Evolutionary conservation across 2,329 filamentous ascomycete genomes (phyloP).

Genomic region (Epichloe amarillans): DNA sequence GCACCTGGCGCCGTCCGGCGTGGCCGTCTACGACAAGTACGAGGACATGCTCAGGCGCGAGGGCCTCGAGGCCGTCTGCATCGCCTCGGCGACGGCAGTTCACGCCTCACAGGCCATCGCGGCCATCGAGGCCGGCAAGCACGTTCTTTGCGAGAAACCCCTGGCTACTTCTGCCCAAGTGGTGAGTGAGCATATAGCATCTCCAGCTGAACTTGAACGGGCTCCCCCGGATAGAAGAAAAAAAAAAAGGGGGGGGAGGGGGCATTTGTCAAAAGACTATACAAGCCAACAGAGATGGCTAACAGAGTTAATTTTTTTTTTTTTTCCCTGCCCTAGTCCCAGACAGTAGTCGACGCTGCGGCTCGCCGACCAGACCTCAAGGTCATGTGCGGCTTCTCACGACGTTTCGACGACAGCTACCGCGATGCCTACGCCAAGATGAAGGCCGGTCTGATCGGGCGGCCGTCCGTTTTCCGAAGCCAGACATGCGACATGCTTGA

Average conservation of each 20-base stretch:
- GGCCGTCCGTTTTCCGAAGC: conserved; percentile 45
- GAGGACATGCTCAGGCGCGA: conserved; percentile 29
- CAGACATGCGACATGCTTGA: conserved; percentile 57
- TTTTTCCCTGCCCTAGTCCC: conserved; percentile 25
- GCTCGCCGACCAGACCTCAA: conserved; percentile 43
- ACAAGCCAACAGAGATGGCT: neutral
- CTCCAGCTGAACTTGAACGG: too few species aligned
- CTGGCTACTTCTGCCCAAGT: conserved; percentile 43
- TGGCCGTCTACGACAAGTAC: conserved; percentile 30
- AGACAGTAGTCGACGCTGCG: conserved; percentile 43
- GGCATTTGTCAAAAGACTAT: neutral
- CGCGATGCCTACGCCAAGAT: conserved; percentile 42
- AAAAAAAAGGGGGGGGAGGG: neutral
- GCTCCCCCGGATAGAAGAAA: too few species aligned
- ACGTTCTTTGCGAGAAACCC: conserved; percentile 50
- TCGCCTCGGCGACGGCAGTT: conserved; percentile 32
- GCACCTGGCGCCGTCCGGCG: conserved; percentile 29
- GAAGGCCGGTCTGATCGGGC: conserved; percentile 41
- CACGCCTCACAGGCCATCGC: conserved; percentile 44
- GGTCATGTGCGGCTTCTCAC: conserved; percentile 32
- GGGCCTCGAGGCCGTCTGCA: conserved; percentile 27
- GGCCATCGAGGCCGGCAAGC: conserved; percentile 38
- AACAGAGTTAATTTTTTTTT: too few species aligned
- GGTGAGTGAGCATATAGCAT: conserved; percentile 23
- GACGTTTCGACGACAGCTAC: conserved; percentile 48